Percentiles rank a stretch among this genome's conserved stretches.
phyloP scores from a whole-genome alignment of 495 filamentous ascomycete species.

The Trichoderma asperelloides region DNA sequence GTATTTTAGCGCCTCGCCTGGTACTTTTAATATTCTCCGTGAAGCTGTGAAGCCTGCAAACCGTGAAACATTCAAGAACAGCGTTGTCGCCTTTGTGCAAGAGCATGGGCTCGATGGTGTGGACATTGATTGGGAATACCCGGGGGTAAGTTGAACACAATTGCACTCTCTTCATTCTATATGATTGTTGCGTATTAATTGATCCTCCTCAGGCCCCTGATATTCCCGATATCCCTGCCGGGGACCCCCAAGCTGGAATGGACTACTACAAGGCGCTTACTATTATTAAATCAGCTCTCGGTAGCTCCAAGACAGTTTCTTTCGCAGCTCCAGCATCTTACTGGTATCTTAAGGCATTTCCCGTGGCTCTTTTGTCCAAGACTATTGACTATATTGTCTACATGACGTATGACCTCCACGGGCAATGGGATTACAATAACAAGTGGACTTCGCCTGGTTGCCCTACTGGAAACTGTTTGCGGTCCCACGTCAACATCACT shows the following conservation, averaged over 20 bases:
- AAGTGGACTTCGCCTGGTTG: constrained; percentile 20
- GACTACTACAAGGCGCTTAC: constrained; percentile 21
- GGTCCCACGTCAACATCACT: constrained; percentile 34
- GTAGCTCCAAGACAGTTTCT: constrained; percentile 17
- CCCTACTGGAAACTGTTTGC: constrained; percentile 28
- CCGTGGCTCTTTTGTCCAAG: constrained; percentile 17
- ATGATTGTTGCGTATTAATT: not conserved
- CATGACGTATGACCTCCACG: constrained; percentile 27
- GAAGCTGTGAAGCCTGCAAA: constrained; percentile 27
- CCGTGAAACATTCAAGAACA: constrained; percentile 25
- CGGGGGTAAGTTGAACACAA: not conserved
- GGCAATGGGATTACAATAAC: constrained; percentile 16
- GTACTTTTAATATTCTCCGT: constrained; percentile 31
- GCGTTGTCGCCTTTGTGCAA: constrained; percentile 27
- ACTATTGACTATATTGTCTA: constrained; percentile 25
- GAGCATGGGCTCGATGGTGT: constrained; percentile 25
- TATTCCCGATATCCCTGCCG: constrained; percentile 20
- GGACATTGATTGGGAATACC: constrained; percentile 15
- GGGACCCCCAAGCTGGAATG: constrained; percentile 12
- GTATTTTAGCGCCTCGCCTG: constrained; percentile 29
- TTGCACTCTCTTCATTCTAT: not conserved
- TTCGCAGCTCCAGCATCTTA: constrained; percentile 24
- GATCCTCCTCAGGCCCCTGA: constrained; percentile 13
- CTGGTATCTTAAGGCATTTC: constrained; percentile 18
- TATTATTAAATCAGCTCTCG: constrained; percentile 14